Evolutionary conservation across 352 stramenopile genomes (phyloP), one percentile per base, ranked within the genome.

Genomic region (Pythium rhizo-oryzae): DNA sequence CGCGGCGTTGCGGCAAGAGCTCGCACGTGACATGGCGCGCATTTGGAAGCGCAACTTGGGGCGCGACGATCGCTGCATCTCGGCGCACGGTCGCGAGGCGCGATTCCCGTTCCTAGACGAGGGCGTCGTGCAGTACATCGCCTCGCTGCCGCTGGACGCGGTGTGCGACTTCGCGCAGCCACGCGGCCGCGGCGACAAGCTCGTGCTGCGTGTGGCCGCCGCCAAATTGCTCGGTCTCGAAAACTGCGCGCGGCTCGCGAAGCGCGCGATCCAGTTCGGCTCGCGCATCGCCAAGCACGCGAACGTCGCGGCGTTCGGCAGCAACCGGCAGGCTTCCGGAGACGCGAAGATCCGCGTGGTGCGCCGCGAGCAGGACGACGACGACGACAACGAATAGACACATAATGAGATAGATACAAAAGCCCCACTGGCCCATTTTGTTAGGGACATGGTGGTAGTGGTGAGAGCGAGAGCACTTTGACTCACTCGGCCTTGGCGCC

Each of bases 41-140:
- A 88, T 99, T 30, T 99, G 95, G 95, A 95, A 91, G 61, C 92
- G 97, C 11, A 99, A 99, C 70, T 80, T 99, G 28, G 97, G 97
- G 18, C 84, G 97, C 13, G 97, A 99, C 72, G 97, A 99, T 76
- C 87, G 97, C 41, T 93, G 91, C 59, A 91, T 99, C 51, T 85
- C 91, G 33, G 87, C 97, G 41, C 90, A 98, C 59, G 94, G 92
- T 19, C 85, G 87, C 30, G 97, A 99, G 70, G 89, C 91, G 30
- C 85, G 97, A 9, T 98, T 98, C 70, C 96, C 96, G 15, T 99
- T 94, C 75, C 76, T 99, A 41, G 97, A 99, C 78, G 92, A 98
- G 62, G 52, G 89, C 37, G 92, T 99, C 5, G 82, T 98, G 23
- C 57, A 75, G 16, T 96, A 78, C 37, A 72, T 98, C 43, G 65